These are phyloP conservation scores for Eimeria maxima DNA, from an alignment of 169 alveolate genomes.

Conservation along the genomic window DNA sequence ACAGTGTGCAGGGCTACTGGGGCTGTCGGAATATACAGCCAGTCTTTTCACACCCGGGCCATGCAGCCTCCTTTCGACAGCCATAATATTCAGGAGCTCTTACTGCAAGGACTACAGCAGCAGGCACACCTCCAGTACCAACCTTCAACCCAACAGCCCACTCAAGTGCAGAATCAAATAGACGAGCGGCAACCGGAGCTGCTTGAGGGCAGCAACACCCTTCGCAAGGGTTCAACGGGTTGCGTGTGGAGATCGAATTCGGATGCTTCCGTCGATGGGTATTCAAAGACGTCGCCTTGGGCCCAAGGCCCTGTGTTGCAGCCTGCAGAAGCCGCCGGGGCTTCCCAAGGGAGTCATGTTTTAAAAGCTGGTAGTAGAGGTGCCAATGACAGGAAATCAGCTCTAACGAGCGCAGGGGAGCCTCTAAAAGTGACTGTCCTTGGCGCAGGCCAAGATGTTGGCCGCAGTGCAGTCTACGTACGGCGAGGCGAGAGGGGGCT, in stretches of 20 bases:
- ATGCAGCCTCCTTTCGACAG: constrained; percentile 34
- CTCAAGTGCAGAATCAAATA: constrained; percentile 16
- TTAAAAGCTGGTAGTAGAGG: background rate
- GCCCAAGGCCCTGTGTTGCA: constrained; percentile 54
- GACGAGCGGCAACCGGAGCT: constrained; percentile 24
- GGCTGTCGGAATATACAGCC: background rate
- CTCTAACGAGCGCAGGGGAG: constrained; percentile 2
- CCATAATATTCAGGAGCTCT: background rate
- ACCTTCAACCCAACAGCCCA: background rate
- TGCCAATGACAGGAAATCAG: background rate
- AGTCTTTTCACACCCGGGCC: background rate
- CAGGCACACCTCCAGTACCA: constrained; percentile 9
- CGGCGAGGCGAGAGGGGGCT: constrained; percentile 95
- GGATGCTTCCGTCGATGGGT: background rate
- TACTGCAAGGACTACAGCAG: constrained; percentile 35
- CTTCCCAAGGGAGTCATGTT: background rate
- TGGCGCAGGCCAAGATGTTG: constrained; percentile 99
- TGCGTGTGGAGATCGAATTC: background rate
- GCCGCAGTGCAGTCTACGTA: constrained; percentile 97
- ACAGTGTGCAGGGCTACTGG: no score
- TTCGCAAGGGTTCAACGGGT: background rate
- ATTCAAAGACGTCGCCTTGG: constrained; percentile 3
- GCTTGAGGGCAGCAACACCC: background rate
- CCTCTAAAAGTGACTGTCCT: constrained; percentile 90
- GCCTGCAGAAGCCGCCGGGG: constrained; percentile 31